These are phyloP conservation scores for Flaveria linearis DNA, from an alignment of 129 eudicot species.

Conservation along the genomic window DNA sequence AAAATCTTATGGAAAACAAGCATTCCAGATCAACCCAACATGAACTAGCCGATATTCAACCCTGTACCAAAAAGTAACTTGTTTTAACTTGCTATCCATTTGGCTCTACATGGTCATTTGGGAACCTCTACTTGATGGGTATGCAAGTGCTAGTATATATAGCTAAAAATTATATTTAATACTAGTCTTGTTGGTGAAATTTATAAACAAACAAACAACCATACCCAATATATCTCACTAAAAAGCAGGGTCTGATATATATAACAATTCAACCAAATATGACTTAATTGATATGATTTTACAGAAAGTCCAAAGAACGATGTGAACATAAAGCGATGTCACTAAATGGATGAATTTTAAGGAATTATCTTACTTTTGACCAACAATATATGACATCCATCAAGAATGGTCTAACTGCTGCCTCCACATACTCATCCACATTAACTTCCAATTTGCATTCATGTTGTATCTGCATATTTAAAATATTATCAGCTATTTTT, in stretches of 20 bases:
- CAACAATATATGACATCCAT: constrained; percentile 99
- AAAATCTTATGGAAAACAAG: neutral
- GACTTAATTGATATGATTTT: neutral
- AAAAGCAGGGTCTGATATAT: no score
- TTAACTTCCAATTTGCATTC: constrained; percentile 91
- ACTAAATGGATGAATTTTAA: neutral
- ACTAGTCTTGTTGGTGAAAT: neutral
- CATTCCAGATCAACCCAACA: neutral
- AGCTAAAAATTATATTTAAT: neutral
- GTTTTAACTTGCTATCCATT: no score
- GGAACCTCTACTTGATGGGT: neutral
- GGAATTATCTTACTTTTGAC: constrained; percentile 75
- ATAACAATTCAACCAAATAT: neutral
- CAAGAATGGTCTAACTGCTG: constrained; percentile 85
- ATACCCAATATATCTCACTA: no score
- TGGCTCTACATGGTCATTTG: neutral
- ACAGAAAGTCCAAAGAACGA: constrained; percentile 4
- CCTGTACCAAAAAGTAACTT: neutral
- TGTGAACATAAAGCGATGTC: neutral
- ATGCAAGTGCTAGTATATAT: neutral
- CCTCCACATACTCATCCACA: constrained; percentile 96
- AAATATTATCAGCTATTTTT: neutral
- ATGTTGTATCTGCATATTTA: constrained; percentile 77
- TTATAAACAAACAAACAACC: no score
- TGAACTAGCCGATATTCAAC: neutral